These are phyloP conservation scores for Trypanosoma congolense DNA, from an alignment of 208 protist species.

Conservation along the genomic window DNA sequence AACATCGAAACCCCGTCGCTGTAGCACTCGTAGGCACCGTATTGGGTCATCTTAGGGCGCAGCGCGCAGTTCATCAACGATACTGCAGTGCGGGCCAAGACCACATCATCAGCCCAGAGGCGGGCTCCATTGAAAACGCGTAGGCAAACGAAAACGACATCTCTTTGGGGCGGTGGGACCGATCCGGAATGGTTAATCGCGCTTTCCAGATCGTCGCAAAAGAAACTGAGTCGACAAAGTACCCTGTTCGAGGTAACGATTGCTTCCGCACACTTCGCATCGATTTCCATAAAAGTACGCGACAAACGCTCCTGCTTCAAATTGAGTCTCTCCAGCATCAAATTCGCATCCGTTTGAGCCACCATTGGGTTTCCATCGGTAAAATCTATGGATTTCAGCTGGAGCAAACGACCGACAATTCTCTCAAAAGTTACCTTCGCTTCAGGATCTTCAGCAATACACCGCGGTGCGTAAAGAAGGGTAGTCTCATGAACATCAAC, in stretches of 20 bases:
- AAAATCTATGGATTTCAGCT: slow-evolving; percentile 47
- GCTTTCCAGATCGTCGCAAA: slow-evolving; percentile 72
- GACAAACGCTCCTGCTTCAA: slow-evolving; percentile 61
- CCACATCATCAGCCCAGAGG: slow-evolving; percentile 61
- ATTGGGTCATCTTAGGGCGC: slow-evolving; percentile 77
- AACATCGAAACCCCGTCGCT: slow-evolving; percentile 78
- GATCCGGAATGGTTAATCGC: slow-evolving; percentile 24
- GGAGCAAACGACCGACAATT: slow-evolving; percentile 59
- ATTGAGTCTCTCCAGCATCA: slow-evolving; percentile 22
- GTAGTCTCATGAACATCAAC: slow-evolving; percentile 55
- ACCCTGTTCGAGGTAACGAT: slow-evolving; percentile 31
- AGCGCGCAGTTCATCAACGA: slow-evolving; percentile 56
- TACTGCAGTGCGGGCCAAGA: slow-evolving; percentile 50
- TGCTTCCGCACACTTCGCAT: slow-evolving; percentile 38
- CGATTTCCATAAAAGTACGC: slow-evolving; percentile 53
- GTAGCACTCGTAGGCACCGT: slow-evolving; percentile 82
- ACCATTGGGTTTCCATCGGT: slow-evolving; percentile 6
- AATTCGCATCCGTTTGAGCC: slow-evolving; percentile 18
- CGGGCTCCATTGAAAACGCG: slow-evolving; percentile 39
- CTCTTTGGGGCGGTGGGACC: slow-evolving; percentile 44
- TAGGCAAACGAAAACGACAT: slow-evolving; percentile 76
- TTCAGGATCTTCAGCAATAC: slow-evolving; percentile 59
- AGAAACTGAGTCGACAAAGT: slow-evolving; percentile 68
- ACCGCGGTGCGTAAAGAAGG: slow-evolving; percentile 59
- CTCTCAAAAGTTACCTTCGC: slow-evolving; percentile 66